Evolutionary conservation across 768 basidiomycete species (phyloP).

Genomic region (Mycena haematopus): DNA sequence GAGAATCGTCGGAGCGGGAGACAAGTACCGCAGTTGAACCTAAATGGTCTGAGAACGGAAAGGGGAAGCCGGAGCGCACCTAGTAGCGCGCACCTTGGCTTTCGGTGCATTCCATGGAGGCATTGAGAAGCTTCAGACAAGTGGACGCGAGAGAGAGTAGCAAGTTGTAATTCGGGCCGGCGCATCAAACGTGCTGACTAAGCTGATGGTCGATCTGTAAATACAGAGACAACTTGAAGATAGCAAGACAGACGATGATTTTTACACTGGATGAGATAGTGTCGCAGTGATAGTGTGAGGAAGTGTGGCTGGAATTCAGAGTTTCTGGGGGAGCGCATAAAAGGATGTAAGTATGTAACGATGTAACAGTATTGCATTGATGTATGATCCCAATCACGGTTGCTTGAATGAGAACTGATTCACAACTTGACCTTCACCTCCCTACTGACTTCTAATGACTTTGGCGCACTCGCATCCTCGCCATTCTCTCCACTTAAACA

Average conservation of each 20-base stretch:
- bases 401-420: slow-evolving; percentile 1
- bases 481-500: slow-evolving; percentile 49
- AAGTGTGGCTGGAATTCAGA: too few species aligned
- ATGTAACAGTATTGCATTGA: too few species aligned
- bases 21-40: slow-evolving; percentile 52
- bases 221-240: too few species aligned
- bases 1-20: slow-evolving; percentile 17
- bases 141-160: neutral
- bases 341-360: too few species aligned
- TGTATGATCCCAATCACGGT: neutral
- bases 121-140: slow-evolving; percentile 38
- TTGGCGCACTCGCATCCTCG: slow-evolving; percentile 43
- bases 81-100: slow-evolving; percentile 51
- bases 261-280: too few species aligned
- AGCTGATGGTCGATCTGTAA: neutral
- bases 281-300: too few species aligned
- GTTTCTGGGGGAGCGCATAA: too few species aligned
- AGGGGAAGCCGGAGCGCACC: neutral
- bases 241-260: too few species aligned
- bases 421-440: neutral
- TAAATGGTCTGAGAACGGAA: slow-evolving; percentile 30
- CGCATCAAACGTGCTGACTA: too few species aligned
- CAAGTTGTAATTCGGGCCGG: neutral
- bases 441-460: slow-evolving; percentile 34
- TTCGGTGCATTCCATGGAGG: slow-evolving; percentile 67